Percentiles rank a stretch among this genome's conserved stretches.
Conservation (phyloP, 192 early-diverging fungal species). For the Coemansia sp. region DNA sequence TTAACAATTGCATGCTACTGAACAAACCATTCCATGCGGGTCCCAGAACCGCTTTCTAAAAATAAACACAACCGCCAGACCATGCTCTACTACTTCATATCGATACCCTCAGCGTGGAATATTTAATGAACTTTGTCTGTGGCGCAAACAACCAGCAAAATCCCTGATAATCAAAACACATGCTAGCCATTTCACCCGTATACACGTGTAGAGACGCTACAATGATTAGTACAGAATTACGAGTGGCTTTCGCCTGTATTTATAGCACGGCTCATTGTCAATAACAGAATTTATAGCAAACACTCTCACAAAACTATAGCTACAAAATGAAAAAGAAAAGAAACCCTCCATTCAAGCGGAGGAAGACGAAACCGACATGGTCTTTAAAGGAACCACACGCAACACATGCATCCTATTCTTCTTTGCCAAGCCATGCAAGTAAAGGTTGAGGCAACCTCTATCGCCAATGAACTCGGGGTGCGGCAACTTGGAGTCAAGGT, state of each 20-base stretch:
- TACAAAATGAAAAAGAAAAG: not conserved
- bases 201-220: not conserved
- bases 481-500: conserved; percentile 43
- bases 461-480: conserved; percentile 44
- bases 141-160: no score
- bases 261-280: not conserved
- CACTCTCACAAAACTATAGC: not conserved
- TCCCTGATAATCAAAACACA: no score
- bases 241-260: not conserved
- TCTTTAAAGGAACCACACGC: conserved; percentile 30
- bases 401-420: conserved; percentile 45
- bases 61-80: no score
- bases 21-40: not conserved
- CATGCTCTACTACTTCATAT: no score
- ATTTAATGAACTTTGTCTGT: no score
- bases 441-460: conserved; percentile 24
- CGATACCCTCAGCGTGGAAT: no score
- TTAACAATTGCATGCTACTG: not conserved
- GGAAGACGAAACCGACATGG: conserved; percentile 11
- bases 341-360: conserved; percentile 6
- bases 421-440: conserved; percentile 25
- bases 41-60: not conserved
- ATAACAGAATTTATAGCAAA: not conserved
- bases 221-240: not conserved
- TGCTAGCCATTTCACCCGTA: no score